Percentiles rank a stretch among this genome's conserved stretches.
Conservation (phyloP, 306 rosid species). For the Inga oerstediana region DNA sequence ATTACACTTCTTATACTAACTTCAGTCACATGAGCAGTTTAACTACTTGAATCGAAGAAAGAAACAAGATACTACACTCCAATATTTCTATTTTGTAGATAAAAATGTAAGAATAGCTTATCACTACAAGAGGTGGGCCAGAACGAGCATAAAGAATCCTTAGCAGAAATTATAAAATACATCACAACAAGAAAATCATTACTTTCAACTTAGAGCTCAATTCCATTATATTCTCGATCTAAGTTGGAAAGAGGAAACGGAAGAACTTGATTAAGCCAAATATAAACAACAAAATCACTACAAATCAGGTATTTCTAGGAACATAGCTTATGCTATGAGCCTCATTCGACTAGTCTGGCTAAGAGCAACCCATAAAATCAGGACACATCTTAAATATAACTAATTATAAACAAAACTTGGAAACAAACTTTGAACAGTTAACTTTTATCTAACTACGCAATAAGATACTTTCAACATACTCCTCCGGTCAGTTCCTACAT, state of each 20-base stretch:
- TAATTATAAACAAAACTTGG: not conserved
- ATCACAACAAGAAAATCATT: not conserved
- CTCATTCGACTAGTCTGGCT: not conserved
- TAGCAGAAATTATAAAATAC: not conserved
- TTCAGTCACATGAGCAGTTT: not conserved
- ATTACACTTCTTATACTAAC: not conserved
- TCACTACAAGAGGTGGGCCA: not conserved
- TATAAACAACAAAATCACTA: not conserved
- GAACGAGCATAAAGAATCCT: not conserved
- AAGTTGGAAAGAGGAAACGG: not conserved
- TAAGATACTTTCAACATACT: not conserved
- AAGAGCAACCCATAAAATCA: not conserved
- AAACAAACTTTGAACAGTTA: not conserved
- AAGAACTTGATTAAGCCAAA: constrained; percentile 1
- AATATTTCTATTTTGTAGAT: not conserved
- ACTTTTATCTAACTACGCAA: not conserved
- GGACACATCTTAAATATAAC: not conserved
- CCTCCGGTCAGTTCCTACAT: no score
- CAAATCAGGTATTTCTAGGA: not conserved
- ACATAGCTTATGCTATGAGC: not conserved
- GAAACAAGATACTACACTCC: not conserved
- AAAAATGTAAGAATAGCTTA: not conserved
- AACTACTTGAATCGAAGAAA: not conserved
- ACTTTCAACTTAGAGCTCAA: not conserved
- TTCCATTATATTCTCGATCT: not conserved